phyloP scores from a whole-genome alignment of 2,329 filamentous ascomycete genomes.

The Talaromyces piceae region DNA sequence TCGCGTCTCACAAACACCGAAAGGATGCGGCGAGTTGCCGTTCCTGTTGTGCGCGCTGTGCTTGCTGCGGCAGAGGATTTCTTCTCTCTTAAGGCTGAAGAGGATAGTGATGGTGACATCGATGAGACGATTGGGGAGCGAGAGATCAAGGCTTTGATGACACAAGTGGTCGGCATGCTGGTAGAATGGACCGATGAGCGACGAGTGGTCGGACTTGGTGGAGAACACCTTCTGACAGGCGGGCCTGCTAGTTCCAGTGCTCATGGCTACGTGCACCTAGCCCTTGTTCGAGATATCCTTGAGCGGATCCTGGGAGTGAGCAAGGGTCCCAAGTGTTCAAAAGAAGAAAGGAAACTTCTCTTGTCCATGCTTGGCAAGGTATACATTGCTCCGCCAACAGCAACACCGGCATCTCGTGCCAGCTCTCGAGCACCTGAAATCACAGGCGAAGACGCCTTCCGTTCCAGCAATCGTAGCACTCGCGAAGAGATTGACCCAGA shows the following conservation, averaged over 20 bases:
- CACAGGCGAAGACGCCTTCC: constrained; percentile 50
- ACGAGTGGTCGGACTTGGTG: constrained; percentile 59
- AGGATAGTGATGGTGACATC: constrained; percentile 66
- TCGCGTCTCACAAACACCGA: constrained; percentile 74
- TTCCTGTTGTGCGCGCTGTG: constrained; percentile 67
- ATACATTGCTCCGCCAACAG: constrained; percentile 58
- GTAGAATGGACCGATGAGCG: constrained; percentile 94
- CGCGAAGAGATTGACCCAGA: constrained; percentile 38
- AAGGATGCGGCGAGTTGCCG: constrained; percentile 66
- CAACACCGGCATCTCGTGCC: constrained; percentile 31
- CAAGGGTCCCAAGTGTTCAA: constrained; percentile 25
- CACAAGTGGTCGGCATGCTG: constrained; percentile 69
- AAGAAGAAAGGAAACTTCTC: constrained; percentile 79
- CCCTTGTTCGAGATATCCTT: constrained; percentile 68
- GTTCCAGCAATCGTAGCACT: constrained; percentile 42
- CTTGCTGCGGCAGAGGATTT: constrained; percentile 52
- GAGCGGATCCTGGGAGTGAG: constrained; percentile 58
- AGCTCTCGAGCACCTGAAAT: constrained; percentile 40
- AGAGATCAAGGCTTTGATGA: constrained; percentile 48
- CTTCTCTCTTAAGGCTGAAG: constrained; percentile 64
- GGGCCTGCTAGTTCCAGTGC: constrained; percentile 48
- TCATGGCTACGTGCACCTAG: constrained; percentile 71
- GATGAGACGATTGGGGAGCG: constrained; percentile 68
- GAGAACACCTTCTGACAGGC: constrained; percentile 38
- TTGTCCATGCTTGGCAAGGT: constrained; percentile 75